Conservation (phyloP, 2,329 filamentous ascomycete species). For the Botrytis fabae region DNA sequence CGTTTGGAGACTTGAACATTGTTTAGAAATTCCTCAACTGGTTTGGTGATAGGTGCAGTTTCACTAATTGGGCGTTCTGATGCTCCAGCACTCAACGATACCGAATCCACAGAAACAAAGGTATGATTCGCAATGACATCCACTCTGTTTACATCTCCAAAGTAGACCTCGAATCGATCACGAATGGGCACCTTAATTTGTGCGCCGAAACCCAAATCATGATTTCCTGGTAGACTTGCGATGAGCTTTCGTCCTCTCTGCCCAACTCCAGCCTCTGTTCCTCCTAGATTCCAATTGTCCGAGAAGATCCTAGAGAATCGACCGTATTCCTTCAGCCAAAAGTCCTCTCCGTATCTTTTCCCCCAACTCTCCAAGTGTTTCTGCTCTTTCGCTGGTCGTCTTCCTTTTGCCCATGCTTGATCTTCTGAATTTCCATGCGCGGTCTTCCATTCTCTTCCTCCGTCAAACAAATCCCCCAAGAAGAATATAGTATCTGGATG, state of each 20-base stretch:
- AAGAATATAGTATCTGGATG: constrained; percentile 89
- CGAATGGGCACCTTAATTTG: constrained; percentile 80
- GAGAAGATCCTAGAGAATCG: constrained; percentile 88
- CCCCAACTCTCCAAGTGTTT: constrained; percentile 65
- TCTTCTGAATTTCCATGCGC: constrained; percentile 58
- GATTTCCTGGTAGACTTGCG: constrained; percentile 86
- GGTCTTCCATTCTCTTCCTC: constrained; percentile 92
- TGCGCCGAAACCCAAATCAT: constrained; percentile 88
- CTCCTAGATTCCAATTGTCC: constrained; percentile 62
- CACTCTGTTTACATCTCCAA: constrained; percentile 87
- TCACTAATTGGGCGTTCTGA: constrained; percentile 47
- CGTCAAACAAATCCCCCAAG: constrained; percentile 92
- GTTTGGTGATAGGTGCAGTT: constrained; percentile 67
- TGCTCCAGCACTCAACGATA: constrained; percentile 76
- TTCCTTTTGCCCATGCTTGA: constrained; percentile 56
- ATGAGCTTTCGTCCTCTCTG: constrained; percentile 75
- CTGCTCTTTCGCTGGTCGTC: constrained; percentile 54
- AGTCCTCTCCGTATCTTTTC: constrained; percentile 73
- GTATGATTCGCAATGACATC: constrained; percentile 94
- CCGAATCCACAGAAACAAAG: constrained; percentile 85
- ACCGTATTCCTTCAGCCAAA: constrained; percentile 83
- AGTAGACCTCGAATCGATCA: constrained; percentile 81
- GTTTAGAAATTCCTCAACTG: constrained; percentile 74
- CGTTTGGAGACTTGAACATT: constrained; percentile 64
- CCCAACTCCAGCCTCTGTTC: constrained; percentile 55